Percentiles rank a stretch among this genome's conserved stretches.
These are phyloP conservation scores for Aureobasidium sp. DNA, from an alignment of 2,329 filamentous ascomycete species.

Conservation along the genomic window DNA sequence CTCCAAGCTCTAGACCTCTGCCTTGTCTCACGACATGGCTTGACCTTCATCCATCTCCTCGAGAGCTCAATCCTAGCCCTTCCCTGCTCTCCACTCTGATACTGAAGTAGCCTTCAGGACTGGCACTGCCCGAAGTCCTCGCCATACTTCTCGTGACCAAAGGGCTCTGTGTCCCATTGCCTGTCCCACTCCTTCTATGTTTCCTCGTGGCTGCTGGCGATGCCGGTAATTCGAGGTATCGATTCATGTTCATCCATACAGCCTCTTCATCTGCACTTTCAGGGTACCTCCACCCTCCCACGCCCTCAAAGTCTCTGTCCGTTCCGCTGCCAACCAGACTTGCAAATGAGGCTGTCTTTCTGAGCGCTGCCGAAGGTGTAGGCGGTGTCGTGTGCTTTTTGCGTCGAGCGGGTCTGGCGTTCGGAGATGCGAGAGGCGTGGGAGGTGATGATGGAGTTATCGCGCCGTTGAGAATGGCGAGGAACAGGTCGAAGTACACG, in stretches of 20 bases:
- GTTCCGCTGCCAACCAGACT: conserved; percentile 25
- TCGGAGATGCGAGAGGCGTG: conserved; percentile 20
- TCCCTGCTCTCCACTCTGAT: conserved; percentile 14
- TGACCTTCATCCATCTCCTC: background rate
- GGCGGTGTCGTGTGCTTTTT: conserved; percentile 8
- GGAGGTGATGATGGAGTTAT: conserved; percentile 22
- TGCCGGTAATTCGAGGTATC: conserved; percentile 32
- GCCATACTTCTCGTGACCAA: background rate
- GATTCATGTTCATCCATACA: conserved; percentile 37
- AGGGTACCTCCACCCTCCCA: conserved; percentile 33
- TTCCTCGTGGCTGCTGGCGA: conserved; percentile 8
- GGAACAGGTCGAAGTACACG: conserved; percentile 35
- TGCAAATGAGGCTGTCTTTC: conserved; percentile 29
- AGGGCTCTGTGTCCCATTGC: conserved; percentile 18
- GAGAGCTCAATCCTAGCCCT: background rate
- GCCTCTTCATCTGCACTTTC: conserved; percentile 34
- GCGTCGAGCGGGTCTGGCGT: conserved; percentile 20
- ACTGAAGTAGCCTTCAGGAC: conserved; percentile 23
- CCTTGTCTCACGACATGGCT: background rate
- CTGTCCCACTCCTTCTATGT: conserved; percentile 18
- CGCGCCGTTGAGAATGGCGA: conserved; percentile 30
- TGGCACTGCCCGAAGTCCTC: conserved; percentile 18
- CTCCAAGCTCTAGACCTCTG: background rate
- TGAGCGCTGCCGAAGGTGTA: conserved; percentile 16
- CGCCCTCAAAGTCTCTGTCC: conserved; percentile 35